These are phyloP conservation scores for Fusarium heterosporum DNA, from an alignment of 2,329 filamentous ascomycete species.

Conservation along the genomic window DNA sequence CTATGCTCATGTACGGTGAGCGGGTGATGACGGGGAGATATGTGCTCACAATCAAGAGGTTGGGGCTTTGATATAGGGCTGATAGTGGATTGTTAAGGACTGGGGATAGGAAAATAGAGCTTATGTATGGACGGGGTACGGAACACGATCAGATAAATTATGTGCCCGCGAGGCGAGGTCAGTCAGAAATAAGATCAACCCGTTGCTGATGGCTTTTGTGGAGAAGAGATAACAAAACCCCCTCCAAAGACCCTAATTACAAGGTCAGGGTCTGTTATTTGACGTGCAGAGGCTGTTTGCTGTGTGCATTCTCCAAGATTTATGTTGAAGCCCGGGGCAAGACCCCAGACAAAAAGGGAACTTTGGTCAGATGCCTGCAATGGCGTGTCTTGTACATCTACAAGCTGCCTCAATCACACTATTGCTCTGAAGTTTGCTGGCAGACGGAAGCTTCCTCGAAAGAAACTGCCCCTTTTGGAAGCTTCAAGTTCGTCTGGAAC, in stretches of 20 bases:
- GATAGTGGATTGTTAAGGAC: slow-evolving; percentile 14
- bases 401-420: slow-evolving; percentile 2
- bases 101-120: not conserved
- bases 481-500: not conserved
- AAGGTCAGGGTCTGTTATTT: not conserved
- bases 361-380: slow-evolving; percentile 25
- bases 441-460: slow-evolving; percentile 13
- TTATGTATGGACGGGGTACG: not conserved
- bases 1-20: slow-evolving; percentile 14
- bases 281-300: not conserved
- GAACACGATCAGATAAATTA: slow-evolving; percentile 10
- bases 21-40: slow-evolving; percentile 36
- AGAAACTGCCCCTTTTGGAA: slow-evolving; percentile 21
- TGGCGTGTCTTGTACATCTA: slow-evolving; percentile 18
- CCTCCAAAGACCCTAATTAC: not conserved
- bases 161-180: not conserved
- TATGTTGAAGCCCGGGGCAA: not conserved
- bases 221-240: slow-evolving; percentile 9
- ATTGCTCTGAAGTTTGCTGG: slow-evolving; percentile 1
- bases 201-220: slow-evolving; percentile 4
- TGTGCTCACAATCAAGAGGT: slow-evolving; percentile 12
- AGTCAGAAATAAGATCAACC: slow-evolving; percentile 13
- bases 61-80: slow-evolving; percentile 25
- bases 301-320: not conserved
- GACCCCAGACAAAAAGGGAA: slow-evolving; percentile 16